These are phyloP conservation scores for Trichoderma harzianum DNA, from an alignment of 2,329 filamentous ascomycete species.

Conservation along the genomic window DNA sequence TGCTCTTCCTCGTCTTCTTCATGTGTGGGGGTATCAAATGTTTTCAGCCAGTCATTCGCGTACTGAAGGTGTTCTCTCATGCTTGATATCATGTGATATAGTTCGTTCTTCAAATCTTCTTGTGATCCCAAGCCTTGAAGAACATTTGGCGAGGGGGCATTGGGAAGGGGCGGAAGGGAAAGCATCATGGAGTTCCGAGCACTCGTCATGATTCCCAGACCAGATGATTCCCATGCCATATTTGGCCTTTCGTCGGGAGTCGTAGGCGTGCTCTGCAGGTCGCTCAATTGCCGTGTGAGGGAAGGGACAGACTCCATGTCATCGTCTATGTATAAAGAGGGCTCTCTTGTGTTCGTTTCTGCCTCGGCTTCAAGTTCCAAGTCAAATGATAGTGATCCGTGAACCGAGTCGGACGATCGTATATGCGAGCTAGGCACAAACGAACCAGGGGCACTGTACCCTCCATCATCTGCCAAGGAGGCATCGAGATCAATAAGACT, in stretches of 20 bases:
- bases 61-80: conserved; percentile 18
- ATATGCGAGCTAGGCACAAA: conserved; percentile 32
- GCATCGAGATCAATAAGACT: conserved; percentile 19
- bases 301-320: conserved; percentile 16
- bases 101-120: conserved; percentile 15
- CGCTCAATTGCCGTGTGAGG: conserved; percentile 7
- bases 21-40: neutral
- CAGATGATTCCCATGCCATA: conserved; percentile 13
- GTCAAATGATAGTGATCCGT: conserved; percentile 19
- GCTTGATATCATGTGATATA: conserved; percentile 16
- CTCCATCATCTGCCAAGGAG: conserved; percentile 19
- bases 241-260: conserved; percentile 16
- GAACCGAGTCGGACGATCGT: conserved; percentile 18
- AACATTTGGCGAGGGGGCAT: conserved; percentile 4
- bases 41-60: conserved; percentile 17
- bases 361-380: conserved; percentile 21
- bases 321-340: conserved; percentile 16
- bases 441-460: conserved; percentile 26
- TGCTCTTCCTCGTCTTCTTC: neutral
- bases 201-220: conserved; percentile 13
- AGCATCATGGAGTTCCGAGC: neutral
- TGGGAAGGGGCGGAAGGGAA: conserved; percentile 10
- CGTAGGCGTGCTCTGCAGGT: conserved; percentile 15
- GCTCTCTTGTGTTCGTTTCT: neutral
- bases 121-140: conserved; percentile 15